Base-by-base conservation (phyloP, 139 green algal species). In the Chlamydomonas sp. region DNA sequence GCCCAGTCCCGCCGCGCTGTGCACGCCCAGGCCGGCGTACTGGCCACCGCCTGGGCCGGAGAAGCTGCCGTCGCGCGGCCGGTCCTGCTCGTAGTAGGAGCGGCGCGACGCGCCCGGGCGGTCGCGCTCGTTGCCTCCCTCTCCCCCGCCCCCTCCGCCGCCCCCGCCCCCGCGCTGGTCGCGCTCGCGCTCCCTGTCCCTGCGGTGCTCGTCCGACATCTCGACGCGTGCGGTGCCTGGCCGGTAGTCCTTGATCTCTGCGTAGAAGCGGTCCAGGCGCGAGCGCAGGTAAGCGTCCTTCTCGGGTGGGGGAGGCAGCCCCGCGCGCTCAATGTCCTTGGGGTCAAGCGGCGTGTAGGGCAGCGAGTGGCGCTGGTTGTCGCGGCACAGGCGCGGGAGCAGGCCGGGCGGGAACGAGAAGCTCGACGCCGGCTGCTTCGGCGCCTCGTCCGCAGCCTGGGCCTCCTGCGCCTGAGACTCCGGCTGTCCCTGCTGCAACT, bases 331-430 rank as follows among this genome's bases (percentile, higher is more conserved):
- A 26, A 88, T 80, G 29, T 88, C 82, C 8, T 67, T 10, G 5
- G 61, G 76, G 3, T 78, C 62, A 3, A 93, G 71, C 0, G 88
- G 84, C 3, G 83, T 79, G 77, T 95, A 95, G 31, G 86, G 73
- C 48, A 79, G 47, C 24, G 26, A 63, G 48, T 85, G 77, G 4
- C 67, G 79, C 57, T 81, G 70, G 58, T 85, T 87, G 10, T 89
- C 79, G 49, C 76, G 61, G 20, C 88, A 83, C 29, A 93, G 78
- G 34, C 75, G 59, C 16, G 87, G 87, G 5, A 93, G 87, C n/a
- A 93, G 73, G 34, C 88, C 88, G 0, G 89, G 85, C 3, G 89
- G 89, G 73, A 95, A 94, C 35, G 73, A 83, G 62, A 90, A 81
- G 49, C 39, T 64, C 16, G 6, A n/a, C n/a, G n/a, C n/a, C n/a